Base-by-base conservation (phyloP, 352 stramenopile species). In the Phytophthora capsici region DNA sequence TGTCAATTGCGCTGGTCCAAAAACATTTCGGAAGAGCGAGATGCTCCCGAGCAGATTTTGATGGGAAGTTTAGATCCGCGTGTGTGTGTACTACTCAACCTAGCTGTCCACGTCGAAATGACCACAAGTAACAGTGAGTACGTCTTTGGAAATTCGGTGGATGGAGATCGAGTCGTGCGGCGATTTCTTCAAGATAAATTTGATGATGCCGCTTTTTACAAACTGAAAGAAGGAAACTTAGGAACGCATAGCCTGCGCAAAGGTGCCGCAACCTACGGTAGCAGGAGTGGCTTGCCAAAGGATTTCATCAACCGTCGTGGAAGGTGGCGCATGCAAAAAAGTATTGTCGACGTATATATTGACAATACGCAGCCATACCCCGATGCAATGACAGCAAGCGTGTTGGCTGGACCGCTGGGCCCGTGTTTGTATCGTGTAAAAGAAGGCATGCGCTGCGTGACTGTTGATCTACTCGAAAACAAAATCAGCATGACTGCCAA, bases 11-110 rank as follows among this genome's bases (percentile, higher is more conserved):
- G 43, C 3, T 66, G 49, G 58, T 61, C 48, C 1, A 60, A 66
- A 14, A 66, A 90, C 73, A 91, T 91, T 45, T 79, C 70, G 6
- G 57, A 69, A n/a, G 69, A 46, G 17, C 40, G 44, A 14, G 44
- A 50, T 6, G 44, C 44, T 1, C 44, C 44, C 3, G 44, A 22
- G 13, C 44, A 50, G 20, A 50, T 50, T 37, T 1, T 50, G 4
- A 2, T 50, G 1, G 44, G 44, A 6, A 50, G 44, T 16, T 10
- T 50, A 13, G 23, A 50, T 12, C 44, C 44, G 19, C 13, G 17
- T 3, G 17, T 50, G 8, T 50, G 23, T 19, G 23, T 46, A 10
- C 14, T 50, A 1, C 14, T 50, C 0, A 50, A 50, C 6, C 7
- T 50, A 1, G 22, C 22, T 20, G 23, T 46, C 10, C 13, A 46